Conservation (phyloP, 2,329 filamentous ascomycete species). For the Talaromyces sp. region DNA sequence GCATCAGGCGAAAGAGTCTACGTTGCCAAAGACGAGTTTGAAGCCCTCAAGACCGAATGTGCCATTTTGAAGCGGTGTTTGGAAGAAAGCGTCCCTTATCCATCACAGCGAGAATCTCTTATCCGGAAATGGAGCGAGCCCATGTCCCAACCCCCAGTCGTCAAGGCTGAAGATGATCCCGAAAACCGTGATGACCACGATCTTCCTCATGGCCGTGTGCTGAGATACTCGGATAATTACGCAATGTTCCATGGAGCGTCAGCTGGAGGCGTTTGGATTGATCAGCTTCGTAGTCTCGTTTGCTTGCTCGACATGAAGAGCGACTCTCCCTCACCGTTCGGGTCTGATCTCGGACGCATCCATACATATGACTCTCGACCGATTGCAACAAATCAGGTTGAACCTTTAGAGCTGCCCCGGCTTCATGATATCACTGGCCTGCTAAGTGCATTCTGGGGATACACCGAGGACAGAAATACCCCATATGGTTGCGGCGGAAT, state of each 20-base stretch:
- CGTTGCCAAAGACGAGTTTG: slow-evolving; percentile 39
- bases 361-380: slow-evolving; percentile 47
- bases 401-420: slow-evolving; percentile 39
- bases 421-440: slow-evolving; percentile 35
- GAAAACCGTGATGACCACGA: slow-evolving; percentile 3
- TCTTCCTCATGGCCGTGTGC: slow-evolving; percentile 36
- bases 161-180: background rate
- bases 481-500: slow-evolving; percentile 44
- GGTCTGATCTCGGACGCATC: slow-evolving; percentile 41
- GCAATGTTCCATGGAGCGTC: slow-evolving; percentile 48
- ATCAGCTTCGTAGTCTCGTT: slow-evolving; percentile 48
- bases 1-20: slow-evolving; percentile 42
- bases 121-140: slow-evolving; percentile 5
- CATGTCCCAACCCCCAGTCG: background rate
- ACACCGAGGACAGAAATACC: slow-evolving; percentile 45
- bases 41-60: slow-evolving; percentile 38
- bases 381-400: slow-evolving; percentile 33
- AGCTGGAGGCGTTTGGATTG: slow-evolving; percentile 49
- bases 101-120: slow-evolving; percentile 9
- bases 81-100: slow-evolving; percentile 12
- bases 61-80: slow-evolving; percentile 35
- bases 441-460: slow-evolving; percentile 39
- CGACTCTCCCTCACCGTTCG: slow-evolving; percentile 18
- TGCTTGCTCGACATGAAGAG: slow-evolving; percentile 28
- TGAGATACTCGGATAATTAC: slow-evolving; percentile 44